Evolutionary conservation across 257 asterid species (phyloP).

Genomic region (Nicotiana benthamiana): DNA sequence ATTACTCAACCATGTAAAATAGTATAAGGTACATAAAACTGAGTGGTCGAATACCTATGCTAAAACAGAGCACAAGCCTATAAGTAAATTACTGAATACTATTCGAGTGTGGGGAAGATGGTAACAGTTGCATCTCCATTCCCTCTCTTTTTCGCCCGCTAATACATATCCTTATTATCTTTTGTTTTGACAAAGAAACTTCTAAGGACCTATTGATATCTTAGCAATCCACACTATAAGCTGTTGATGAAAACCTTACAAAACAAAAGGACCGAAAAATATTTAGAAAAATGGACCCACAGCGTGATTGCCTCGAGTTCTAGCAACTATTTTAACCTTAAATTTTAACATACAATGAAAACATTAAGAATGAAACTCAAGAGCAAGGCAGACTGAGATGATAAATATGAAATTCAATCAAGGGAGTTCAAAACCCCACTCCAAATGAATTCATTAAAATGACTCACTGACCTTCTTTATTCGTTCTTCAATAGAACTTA

Average conservation of each 20-base stretch:
- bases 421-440: not conserved
- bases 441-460: not conserved
- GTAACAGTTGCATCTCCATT: not conserved
- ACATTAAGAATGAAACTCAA: not conserved
- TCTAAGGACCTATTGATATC: not conserved
- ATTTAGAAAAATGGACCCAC: too few species aligned
- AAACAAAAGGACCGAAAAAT: too few species aligned
- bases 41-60: not conserved
- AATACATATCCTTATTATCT: not conserved
- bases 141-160: not conserved
- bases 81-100: not conserved
- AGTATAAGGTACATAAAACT: not conserved
- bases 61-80: not conserved
- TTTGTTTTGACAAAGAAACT: not conserved
- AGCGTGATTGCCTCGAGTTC: not conserved
- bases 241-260: not conserved
- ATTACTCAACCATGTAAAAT: not conserved
- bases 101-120: not conserved
- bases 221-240: not conserved
- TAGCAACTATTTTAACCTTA: not conserved
- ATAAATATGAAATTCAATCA: not conserved
- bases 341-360: not conserved
- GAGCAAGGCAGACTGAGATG: not conserved
- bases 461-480: conserved; percentile 52
- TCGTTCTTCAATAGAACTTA: conserved; percentile 57